A percentile compares a stretch with the other conserved stretches of the same genome.
Conservation (phyloP, 2,329 filamentous ascomycete genomes). For the Annulohypoxylon truncatum region DNA sequence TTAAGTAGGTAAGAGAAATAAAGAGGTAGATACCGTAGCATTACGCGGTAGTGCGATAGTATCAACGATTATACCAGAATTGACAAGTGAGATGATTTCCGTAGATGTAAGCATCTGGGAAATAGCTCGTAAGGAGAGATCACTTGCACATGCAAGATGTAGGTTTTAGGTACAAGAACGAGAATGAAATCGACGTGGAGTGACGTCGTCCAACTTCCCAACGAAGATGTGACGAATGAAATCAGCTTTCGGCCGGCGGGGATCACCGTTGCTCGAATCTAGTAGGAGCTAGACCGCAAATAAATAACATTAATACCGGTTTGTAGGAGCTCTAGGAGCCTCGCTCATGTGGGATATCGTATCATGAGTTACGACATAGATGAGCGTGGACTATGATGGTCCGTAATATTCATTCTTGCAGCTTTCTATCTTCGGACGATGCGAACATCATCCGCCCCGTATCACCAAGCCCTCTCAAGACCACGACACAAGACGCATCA, state of each 20-base stretch:
- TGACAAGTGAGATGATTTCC: slow-evolving; percentile 2
- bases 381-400: slow-evolving; percentile 67
- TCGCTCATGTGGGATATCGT: slow-evolving; percentile 57
- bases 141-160: slow-evolving; percentile 28
- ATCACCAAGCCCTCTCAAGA: slow-evolving; percentile 48
- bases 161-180: slow-evolving; percentile 16
- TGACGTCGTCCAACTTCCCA: slow-evolving; percentile 43
- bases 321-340: slow-evolving; percentile 65
- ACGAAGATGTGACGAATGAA: slow-evolving; percentile 30
- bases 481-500: slow-evolving; percentile 52
- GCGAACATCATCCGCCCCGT: slow-evolving; percentile 39
- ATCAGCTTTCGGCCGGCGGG: slow-evolving; percentile 14
- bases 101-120: slow-evolving; percentile 2
- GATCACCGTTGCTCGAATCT: slow-evolving; percentile 23
- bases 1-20: background rate
- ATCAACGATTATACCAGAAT: background rate
- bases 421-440: slow-evolving; percentile 41
- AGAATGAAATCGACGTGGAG: slow-evolving; percentile 20
- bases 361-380: slow-evolving; percentile 45
- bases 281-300: slow-evolving; percentile 17
- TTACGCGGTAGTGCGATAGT: background rate
- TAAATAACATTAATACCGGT: slow-evolving; percentile 5
- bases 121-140: slow-evolving; percentile 9
- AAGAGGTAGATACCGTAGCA: slow-evolving; percentile 7
- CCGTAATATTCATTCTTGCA: slow-evolving; percentile 58